Percentiles rank a stretch among this genome's conserved stretches.
Evolutionary conservation across 164 flowering plant species (phyloP).

Genomic region (Cinnamomum micranthum): DNA sequence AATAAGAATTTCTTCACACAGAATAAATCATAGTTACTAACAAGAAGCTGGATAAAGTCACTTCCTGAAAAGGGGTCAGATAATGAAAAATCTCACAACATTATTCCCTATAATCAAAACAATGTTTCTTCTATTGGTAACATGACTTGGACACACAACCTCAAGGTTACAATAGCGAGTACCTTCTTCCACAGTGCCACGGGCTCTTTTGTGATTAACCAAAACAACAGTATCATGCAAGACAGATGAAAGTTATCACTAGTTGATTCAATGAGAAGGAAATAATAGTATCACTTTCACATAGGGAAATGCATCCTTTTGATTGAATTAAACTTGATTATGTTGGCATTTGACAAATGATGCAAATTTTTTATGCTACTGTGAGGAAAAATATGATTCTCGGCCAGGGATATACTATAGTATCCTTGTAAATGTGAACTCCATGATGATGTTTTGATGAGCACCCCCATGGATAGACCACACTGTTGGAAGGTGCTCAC

Average conservation of each 20-base stretch:
- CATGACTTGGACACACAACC: no score
- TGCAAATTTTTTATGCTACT: no score
- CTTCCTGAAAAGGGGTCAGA: neutral
- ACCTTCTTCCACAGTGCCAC: no score
- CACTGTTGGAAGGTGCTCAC: no score
- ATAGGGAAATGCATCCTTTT: neutral
- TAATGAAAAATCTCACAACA: neutral
- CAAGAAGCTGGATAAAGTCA: neutral
- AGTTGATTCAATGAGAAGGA: neutral
- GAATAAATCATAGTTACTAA: neutral
- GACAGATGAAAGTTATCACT: neutral
- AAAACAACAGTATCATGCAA: neutral
- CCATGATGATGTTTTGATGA: no score
- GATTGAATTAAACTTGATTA: neutral
- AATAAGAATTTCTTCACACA: neutral
- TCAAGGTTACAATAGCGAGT: no score
- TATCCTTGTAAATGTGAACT: neutral
- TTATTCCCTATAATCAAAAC: no score
- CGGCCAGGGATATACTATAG: neutral
- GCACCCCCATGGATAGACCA: no score
- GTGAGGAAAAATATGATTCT: neutral
- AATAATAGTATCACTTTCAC: neutral
- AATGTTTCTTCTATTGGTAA: neutral
- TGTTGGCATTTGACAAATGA: neutral
- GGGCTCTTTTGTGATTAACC: no score